Evolutionary conservation across 1,139 yeast species (phyloP), one percentile per base, ranked within the genome.

Genomic region (Sugiyamaella paludigena): DNA sequence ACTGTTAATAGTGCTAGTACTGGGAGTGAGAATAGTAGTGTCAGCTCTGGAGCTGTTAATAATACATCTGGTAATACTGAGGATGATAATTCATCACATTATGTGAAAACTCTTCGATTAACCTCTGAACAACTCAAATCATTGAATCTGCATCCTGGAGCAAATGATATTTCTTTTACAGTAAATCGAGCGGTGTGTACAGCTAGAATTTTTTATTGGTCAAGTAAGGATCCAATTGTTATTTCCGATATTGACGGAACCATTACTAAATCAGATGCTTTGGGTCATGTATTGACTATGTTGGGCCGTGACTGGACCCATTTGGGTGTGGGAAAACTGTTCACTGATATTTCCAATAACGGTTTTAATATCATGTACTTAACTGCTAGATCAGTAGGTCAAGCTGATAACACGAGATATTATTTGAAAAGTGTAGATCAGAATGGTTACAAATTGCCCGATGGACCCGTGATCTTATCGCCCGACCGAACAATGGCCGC

Each of bases 401-500:
- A 87, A 62, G 96, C 98, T 0, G 98, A 94, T 62, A 77, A 88
- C 1, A 94, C 99, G 0, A 73, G 98, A 56, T 83, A 87, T 47
- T 94, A 94, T 65, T 71, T 94, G 42, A 73, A 78, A 52, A 87
- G 91, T 19, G 83, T 94, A 24, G 80, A 76, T 28, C 98, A 94
- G 66, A 81, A 81, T 45, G 88, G 87, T 2, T 74, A 76, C 54
- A 77, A 74, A 50, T 69, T 94, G 39, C 99, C 99, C 0, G 68
- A 70, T 11, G 99, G 99, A 0, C 99, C 99, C 0, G 99, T 94
- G 2, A 89, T 94, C 43, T 71, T 94, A 47, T 87, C 96, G 40
- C 99, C 99, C 0, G 99, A 94, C 68, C 71, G 99, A 58, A 92
- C 98, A 0, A 88, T 94, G 74, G 98, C 98, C 1, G 98, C 98